Evolutionary conservation across 148 eudicot species (phyloP).

Genomic region (Cornus florida): DNA sequence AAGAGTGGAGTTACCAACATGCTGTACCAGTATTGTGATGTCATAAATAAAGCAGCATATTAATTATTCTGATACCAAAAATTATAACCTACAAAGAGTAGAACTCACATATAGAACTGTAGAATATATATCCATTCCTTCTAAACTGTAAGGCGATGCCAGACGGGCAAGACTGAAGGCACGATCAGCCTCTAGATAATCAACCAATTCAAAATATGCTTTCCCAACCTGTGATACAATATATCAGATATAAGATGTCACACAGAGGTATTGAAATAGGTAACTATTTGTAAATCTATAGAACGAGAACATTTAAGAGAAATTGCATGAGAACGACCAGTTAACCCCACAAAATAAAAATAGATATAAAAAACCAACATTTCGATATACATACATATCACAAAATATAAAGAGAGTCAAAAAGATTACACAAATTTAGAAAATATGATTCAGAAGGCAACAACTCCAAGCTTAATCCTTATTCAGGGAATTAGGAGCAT

Average conservation of each 20-base stretch:
- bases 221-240: slow-evolving; percentile 72
- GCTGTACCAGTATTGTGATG: too few species aligned
- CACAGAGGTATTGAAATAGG: neutral
- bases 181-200: slow-evolving; percentile 92
- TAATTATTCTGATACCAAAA: neutral
- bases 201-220: slow-evolving; percentile 87
- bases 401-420: neutral
- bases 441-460: neutral
- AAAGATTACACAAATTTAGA: neutral
- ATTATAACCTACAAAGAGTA: neutral
- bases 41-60: too few species aligned
- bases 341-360: neutral
- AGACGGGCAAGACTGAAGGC: slow-evolving; percentile 89
- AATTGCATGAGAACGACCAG: neutral
- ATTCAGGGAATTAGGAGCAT: neutral
- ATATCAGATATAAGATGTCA: slow-evolving; percentile 6
- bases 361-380: neutral
- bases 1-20: too few species aligned
- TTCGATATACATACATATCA: neutral
- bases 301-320: neutral
- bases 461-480: neutral
- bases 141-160: slow-evolving; percentile 86
- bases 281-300: neutral
- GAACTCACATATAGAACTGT: slow-evolving; percentile 90
- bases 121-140: slow-evolving; percentile 96